phyloP scores from a whole-genome alignment of 257 asterid genomes.

The Plantago major region DNA sequence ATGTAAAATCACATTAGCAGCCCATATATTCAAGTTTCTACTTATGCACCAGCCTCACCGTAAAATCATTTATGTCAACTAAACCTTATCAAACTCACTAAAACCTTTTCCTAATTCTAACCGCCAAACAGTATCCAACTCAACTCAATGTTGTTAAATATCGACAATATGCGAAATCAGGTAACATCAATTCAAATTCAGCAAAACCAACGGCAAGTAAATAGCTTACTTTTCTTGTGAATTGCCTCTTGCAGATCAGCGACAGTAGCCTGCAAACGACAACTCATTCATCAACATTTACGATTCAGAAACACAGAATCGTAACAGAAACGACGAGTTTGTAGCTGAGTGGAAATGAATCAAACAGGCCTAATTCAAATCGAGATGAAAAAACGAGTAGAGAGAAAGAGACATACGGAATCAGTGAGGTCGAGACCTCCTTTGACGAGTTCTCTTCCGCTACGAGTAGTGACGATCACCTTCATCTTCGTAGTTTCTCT shows the following conservation, averaged over 20 bases:
- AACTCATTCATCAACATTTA: conserved; percentile 3
- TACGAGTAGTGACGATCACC: conserved; percentile 69
- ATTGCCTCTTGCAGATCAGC: conserved; percentile 94
- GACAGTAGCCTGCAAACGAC: conserved; percentile 69
- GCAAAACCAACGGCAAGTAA: conserved; percentile 13
- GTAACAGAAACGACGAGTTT: background rate
- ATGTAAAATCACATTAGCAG: no score
- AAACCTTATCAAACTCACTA: no score
- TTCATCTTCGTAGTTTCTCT: conserved; percentile 44
- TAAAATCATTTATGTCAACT: no score
- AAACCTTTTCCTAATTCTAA: no score
- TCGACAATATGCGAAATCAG: no score
- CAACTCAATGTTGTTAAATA: background rate
- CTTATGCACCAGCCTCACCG: no score
- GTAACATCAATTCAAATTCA: no score
- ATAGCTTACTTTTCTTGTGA: conserved; percentile 65
- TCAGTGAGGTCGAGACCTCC: conserved; percentile 75
- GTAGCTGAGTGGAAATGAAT: background rate
- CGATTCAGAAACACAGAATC: background rate
- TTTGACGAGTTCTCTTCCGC: conserved; percentile 81
- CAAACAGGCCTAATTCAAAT: background rate
- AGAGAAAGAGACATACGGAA: conserved; percentile 42
- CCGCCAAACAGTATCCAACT: no score
- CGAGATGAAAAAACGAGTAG: background rate
- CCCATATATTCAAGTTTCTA: no score